These are phyloP conservation scores for Penicilliopsis zonata DNA, from an alignment of 495 filamentous ascomycete species.

Conservation along the genomic window DNA sequence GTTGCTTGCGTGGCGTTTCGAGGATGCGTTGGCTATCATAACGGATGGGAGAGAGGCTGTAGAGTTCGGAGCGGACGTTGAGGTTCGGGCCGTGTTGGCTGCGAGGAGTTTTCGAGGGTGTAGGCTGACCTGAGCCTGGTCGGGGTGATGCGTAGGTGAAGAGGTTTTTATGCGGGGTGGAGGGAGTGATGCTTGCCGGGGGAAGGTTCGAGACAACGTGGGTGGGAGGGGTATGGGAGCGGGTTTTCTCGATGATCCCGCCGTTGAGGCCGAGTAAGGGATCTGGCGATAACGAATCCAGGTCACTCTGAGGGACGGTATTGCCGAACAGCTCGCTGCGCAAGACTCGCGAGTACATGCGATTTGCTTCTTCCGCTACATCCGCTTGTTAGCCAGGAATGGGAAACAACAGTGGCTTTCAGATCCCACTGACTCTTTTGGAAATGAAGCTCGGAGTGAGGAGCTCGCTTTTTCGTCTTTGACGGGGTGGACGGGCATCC, in stretches of 20 bases:
- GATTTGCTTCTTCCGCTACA: slow-evolving; percentile 88
- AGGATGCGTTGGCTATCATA: slow-evolving; percentile 86
- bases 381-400: slow-evolving; percentile 25
- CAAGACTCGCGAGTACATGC: slow-evolving; percentile 78
- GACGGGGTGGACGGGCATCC: slow-evolving; percentile 86
- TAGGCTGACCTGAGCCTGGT: slow-evolving; percentile 59
- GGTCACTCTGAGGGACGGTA: slow-evolving; percentile 71
- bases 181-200: slow-evolving; percentile 66
- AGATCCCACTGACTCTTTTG: slow-evolving; percentile 61
- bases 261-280: slow-evolving; percentile 44
- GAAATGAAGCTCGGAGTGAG: slow-evolving; percentile 84
- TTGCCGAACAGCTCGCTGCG: slow-evolving; percentile 84
- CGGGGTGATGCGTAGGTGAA: slow-evolving; percentile 85
- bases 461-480: slow-evolving; percentile 67
- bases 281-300: slow-evolving; percentile 53
- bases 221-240: slow-evolving; percentile 71
- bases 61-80: slow-evolving; percentile 79
- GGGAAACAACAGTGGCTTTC: neutral
- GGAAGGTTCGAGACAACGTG: slow-evolving; percentile 48
- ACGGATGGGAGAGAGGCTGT: slow-evolving; percentile 84
- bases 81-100: slow-evolving; percentile 75
- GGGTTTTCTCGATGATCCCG: slow-evolving; percentile 52
- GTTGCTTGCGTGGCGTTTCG: slow-evolving; percentile 74
- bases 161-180: slow-evolving; percentile 93
- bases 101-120: slow-evolving; percentile 80